Percentiles rank a stretch among this genome's conserved stretches.
Conservation (phyloP, 73 alveolate genomes). For the Paramecium octaurelia region DNA sequence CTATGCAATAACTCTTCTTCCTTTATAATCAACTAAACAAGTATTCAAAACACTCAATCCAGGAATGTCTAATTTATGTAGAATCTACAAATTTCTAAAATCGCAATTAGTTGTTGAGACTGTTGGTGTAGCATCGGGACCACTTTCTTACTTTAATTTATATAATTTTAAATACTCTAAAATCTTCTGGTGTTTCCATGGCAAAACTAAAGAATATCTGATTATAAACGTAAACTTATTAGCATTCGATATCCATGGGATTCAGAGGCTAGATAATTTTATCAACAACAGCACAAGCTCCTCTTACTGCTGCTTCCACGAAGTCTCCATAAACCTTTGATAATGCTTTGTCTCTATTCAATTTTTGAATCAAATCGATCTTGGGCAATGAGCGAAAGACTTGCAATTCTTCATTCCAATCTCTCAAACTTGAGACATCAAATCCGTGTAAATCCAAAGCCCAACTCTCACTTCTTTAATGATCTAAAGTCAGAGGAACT, state of each 20-base stretch:
- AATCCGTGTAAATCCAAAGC: slow-evolving; percentile 68
- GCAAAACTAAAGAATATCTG: slow-evolving; percentile 86
- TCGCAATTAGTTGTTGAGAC: slow-evolving; percentile 84
- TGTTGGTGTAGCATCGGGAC: slow-evolving; percentile 83
- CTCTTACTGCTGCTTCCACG: slow-evolving; percentile 88
- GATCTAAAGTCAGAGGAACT: background rate
- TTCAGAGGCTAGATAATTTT: slow-evolving; percentile 76
- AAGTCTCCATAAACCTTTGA: slow-evolving; percentile 83
- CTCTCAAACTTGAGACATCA: slow-evolving; percentile 80
- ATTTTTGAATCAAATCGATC: slow-evolving; percentile 66
- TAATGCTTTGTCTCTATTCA: slow-evolving; percentile 86
- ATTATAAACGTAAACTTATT: slow-evolving; percentile 85
- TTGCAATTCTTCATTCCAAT: slow-evolving; percentile 92
- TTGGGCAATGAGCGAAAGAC: slow-evolving; percentile 78
- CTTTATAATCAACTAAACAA: slow-evolving; percentile 79
- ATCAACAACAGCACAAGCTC: slow-evolving; percentile 84
- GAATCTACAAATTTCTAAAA: slow-evolving; percentile 75
- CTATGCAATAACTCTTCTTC: slow-evolving; percentile 86
- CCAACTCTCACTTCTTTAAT: slow-evolving; percentile 56
- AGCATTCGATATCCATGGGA: slow-evolving; percentile 82
- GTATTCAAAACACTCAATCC: slow-evolving; percentile 80
- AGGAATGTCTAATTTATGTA: slow-evolving; percentile 77
- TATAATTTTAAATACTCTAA: slow-evolving; percentile 42
- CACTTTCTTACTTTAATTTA: slow-evolving; percentile 64
- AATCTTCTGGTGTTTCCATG: slow-evolving; percentile 72